Evolutionary conservation across 257 asterid species (phyloP), one percentile per base, ranked within the genome.

Genomic region (Lantana camara): DNA sequence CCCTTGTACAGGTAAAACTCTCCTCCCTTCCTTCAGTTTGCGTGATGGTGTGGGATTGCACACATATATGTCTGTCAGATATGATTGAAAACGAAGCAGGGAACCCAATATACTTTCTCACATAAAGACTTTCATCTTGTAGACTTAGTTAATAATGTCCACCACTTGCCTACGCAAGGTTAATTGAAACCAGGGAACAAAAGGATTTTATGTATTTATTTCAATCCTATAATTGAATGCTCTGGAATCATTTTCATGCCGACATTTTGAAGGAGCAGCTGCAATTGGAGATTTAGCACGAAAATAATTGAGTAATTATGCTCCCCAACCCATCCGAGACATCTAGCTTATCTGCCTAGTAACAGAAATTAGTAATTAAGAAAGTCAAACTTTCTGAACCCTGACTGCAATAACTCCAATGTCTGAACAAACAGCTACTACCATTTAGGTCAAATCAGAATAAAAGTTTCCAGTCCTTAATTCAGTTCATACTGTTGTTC

Each of bases 1-100:
- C 96, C 95, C 10, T 72, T 93, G 79, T 93, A 93, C 90, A 93
- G 97, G 99, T 93, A n/a, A 69, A 63, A 44, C 9, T 58, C 57
- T 17, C 19, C 17, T 62, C 22, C 17, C 57, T 11, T 47, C 40
- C 63, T 49, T 19, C 7, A n/a, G n/a, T 19, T 47, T 19, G n/a
- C n/a, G n/a, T n/a, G n/a, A n/a, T n/a, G n/a, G n/a, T n/a, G n/a
- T 27, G 32, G 42, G 71, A 22, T 10, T 66, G 62, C 40, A 14
- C 17, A 9, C 54, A 64, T 57, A 15, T n/a, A 19, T 8, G 32
- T 53, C 37, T 48, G n/a, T 56, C 24, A 20, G 21, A 32, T 60
- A 45, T 21, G 11, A 16, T 13, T 47, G 60, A 48, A 37, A 14
- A 21, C 12, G 15, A 1, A 35, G 53, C 16, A n/a, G 17, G 24